Evolutionary conservation across 345 rosid genomes (phyloP).

Genomic region (Brassica carinata): DNA sequence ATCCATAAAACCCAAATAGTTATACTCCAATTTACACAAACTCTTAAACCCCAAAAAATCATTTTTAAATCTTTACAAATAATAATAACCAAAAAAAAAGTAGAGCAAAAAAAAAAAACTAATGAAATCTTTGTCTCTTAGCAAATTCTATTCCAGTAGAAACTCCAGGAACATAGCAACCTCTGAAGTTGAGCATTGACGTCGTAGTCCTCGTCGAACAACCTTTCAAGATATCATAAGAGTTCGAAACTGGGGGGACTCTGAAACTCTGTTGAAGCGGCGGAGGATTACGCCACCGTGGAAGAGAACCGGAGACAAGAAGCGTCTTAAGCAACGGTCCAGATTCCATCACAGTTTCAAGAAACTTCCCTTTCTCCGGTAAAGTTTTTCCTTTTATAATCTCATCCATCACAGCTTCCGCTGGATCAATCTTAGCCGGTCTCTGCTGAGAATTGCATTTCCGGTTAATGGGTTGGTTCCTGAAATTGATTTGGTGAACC

Average conservation of each 20-base stretch:
- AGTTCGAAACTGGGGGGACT: conserved; percentile 57
- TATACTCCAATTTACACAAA: conserved; percentile 23
- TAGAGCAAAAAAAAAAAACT: conserved; percentile 33
- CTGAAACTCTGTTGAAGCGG: conserved; percentile 57
- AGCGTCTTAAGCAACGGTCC: conserved; percentile 84
- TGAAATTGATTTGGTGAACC: conserved; percentile 30
- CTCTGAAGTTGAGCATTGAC: conserved; percentile 48
- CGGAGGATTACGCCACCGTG: conserved; percentile 97
- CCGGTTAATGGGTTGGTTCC: conserved; percentile 23
- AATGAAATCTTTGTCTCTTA: conserved; percentile 69
- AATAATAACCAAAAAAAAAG: conserved; percentile 9
- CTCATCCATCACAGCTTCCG: conserved; percentile 48
- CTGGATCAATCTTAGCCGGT: conserved; percentile 46
- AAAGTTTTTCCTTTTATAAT: conserved; percentile 55
- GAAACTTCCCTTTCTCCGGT: conserved; percentile 73
- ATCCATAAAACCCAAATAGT: conserved; percentile 8
- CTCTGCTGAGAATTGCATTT: neutral
- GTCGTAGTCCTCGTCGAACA: conserved; percentile 35
- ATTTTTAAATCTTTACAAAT: conserved; percentile 24
- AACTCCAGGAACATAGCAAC: conserved; percentile 43
- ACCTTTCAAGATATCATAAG: conserved; percentile 32
- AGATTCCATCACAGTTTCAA: conserved; percentile 67
- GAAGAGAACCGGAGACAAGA: conserved; percentile 88
- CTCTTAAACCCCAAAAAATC: neutral
- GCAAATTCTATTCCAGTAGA: conserved; percentile 43